Evolutionary conservation across 164 flowering plant species (phyloP).

Genomic region (Amborella trichopoda): DNA sequence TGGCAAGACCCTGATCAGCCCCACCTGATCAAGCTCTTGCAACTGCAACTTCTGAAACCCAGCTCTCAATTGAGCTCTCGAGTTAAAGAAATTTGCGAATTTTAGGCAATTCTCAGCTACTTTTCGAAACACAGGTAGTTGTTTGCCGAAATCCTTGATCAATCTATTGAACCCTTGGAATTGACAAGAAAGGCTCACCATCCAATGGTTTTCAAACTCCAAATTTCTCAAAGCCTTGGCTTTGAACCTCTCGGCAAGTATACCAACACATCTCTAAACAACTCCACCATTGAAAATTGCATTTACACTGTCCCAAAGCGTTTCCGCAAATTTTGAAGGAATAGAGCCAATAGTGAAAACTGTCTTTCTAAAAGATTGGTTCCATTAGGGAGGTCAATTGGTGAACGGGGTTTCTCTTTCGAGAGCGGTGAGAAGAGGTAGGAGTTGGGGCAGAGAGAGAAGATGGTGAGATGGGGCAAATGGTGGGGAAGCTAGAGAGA

Average conservation of each 20-base stretch:
- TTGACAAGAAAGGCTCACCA: slow-evolving; percentile 21
- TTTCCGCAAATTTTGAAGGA: slow-evolving; percentile 7
- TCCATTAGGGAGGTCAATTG: slow-evolving; percentile 15
- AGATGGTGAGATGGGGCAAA: slow-evolving; percentile 10
- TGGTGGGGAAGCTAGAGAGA: slow-evolving; percentile 11
- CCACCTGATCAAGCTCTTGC: neutral
- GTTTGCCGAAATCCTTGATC: slow-evolving; percentile 15
- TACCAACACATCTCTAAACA: slow-evolving; percentile 15
- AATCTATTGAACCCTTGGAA: slow-evolving; percentile 8
- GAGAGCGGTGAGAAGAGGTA: slow-evolving; percentile 7
- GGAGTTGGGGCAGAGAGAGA: neutral
- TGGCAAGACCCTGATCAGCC: neutral
- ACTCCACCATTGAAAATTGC: slow-evolving; percentile 4
- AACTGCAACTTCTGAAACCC: neutral
- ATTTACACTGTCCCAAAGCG: slow-evolving; percentile 6
- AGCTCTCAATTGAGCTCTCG: neutral
- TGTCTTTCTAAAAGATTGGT: slow-evolving; percentile 17
- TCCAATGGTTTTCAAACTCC: slow-evolving; percentile 17
- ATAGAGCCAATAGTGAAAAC: slow-evolving; percentile 5
- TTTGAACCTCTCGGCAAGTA: slow-evolving; percentile 11
- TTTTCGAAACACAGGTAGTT: slow-evolving; percentile 8
- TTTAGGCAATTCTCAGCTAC: neutral
- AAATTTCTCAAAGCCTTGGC: slow-evolving; percentile 7
- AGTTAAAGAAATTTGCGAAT: neutral
- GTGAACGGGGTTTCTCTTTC: slow-evolving; percentile 10